phyloP scores from a whole-genome alignment of 1,139 yeast species.

The Nematodospora anomalae region DNA sequence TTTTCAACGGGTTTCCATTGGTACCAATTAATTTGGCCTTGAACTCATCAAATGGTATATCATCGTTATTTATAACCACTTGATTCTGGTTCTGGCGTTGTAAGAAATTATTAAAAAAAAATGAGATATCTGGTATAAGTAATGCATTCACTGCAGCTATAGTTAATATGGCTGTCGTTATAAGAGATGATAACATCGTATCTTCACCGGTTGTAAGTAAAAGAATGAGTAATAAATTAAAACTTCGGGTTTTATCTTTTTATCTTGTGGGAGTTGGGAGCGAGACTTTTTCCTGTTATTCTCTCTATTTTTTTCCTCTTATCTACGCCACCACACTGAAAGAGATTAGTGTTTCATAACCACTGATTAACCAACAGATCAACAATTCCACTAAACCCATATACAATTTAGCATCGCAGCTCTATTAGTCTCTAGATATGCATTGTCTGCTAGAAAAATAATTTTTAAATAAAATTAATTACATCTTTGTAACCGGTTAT shows the following conservation, averaged over 20 bases:
- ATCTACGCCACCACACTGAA: too few species aligned
- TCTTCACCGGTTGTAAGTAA: neutral
- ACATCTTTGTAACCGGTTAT: too few species aligned
- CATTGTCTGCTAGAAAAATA: too few species aligned
- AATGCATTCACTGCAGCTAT: neutral
- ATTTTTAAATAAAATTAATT: too few species aligned
- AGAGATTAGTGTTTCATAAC: too few species aligned
- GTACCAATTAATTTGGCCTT: conserved; percentile 4
- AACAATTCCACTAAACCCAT: too few species aligned
- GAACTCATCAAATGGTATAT: conserved; percentile 3
- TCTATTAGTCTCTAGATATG: too few species aligned
- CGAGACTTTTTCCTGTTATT: too few species aligned
- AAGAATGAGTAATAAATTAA: neutral
- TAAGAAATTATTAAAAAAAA: neutral
- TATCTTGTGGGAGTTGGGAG: neutral
- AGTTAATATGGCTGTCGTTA: neutral
- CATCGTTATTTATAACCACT: neutral
- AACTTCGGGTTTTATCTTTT: neutral
- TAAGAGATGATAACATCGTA: neutral
- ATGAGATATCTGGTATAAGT: neutral
- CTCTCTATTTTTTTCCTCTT: too few species aligned
- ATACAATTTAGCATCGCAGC: too few species aligned
- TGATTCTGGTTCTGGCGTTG: neutral
- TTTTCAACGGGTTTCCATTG: conserved; percentile 9
- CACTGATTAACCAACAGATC: too few species aligned